Percentiles rank a stretch among this genome's conserved stretches.
Evolutionary conservation across 2,329 filamentous ascomycete genomes (phyloP).

Genomic region (Penicillium crustosum): DNA sequence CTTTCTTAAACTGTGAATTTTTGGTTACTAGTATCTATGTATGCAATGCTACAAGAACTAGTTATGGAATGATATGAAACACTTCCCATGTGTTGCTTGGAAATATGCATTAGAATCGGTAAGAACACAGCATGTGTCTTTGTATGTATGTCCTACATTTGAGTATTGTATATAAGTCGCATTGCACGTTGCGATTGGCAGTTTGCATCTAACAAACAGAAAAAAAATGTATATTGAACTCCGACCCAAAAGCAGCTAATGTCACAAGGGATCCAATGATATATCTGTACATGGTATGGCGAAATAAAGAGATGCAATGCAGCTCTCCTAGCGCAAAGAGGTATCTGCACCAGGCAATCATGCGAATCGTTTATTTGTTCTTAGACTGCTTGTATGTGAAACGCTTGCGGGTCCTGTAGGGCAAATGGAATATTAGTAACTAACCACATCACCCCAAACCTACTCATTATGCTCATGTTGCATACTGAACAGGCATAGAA

Average conservation of each 20-base stretch:
- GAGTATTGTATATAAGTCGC: background rate
- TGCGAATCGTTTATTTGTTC: conserved; percentile 56
- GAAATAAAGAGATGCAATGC: conserved; percentile 8
- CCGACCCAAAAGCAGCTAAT: conserved; percentile 28
- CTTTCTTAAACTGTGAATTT: conserved; percentile 1
- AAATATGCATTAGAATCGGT: too few relatives aligned
- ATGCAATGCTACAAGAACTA: background rate
- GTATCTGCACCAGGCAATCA: background rate
- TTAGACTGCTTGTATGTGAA: conserved; percentile 70
- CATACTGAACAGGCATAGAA: background rate
- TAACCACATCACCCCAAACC: background rate
- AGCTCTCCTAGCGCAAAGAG: conserved; percentile 1
- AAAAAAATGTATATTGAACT: conserved; percentile 21
- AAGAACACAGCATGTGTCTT: background rate
- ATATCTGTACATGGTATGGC: conserved; percentile 27
- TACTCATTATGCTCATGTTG: background rate
- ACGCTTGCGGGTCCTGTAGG: conserved; percentile 62
- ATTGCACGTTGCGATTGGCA: background rate
- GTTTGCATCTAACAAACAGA: background rate
- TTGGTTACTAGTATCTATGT: background rate
- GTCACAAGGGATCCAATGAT: conserved; percentile 17
- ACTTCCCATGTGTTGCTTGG: background rate
- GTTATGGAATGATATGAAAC: conserved; percentile 1
- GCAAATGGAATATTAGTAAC: background rate
- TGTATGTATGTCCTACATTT: background rate